Percentiles rank a stretch among this genome's conserved stretches.
Evolutionary conservation across 2,329 filamentous ascomycete species (phyloP).

Genomic region (Stromatinia cepivora): DNA sequence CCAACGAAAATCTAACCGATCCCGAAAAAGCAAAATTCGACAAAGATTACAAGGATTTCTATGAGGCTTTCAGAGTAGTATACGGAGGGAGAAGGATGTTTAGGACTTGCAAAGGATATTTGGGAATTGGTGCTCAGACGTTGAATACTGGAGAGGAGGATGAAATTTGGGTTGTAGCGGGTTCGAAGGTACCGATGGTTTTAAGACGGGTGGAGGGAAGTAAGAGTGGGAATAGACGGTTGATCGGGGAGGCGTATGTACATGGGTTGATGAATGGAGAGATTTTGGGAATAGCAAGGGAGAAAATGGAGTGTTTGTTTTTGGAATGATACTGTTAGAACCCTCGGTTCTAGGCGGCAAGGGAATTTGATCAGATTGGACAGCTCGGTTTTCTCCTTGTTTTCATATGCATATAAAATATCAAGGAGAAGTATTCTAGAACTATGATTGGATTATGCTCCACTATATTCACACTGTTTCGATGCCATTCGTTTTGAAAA

Average conservation of each 20-base stretch:
- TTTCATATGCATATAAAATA: background rate
- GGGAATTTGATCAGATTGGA: background rate
- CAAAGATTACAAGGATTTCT: constrained; percentile 17
- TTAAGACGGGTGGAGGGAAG: background rate
- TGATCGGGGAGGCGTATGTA: constrained; percentile 22
- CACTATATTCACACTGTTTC: too few relatives aligned
- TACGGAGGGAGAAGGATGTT: constrained; percentile 26
- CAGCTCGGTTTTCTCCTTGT: accelerated
- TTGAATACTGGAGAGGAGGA: background rate
- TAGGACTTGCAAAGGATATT: constrained; percentile 5
- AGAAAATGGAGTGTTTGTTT: background rate
- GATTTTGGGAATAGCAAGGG: too few relatives aligned
- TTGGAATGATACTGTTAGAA: background rate
- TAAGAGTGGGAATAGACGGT: background rate
- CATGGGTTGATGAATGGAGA: constrained; percentile 17
- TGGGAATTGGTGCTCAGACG: constrained; percentile 18
- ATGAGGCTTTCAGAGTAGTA: constrained; percentile 20
- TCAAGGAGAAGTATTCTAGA: too few relatives aligned
- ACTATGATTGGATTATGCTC: too few relatives aligned
- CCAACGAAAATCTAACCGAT: background rate
- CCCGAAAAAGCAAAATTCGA: constrained; percentile 9
- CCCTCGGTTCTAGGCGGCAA: too few relatives aligned
- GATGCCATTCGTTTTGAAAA: too few relatives aligned
- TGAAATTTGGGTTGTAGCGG: constrained; percentile 20
- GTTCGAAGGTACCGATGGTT: constrained; percentile 16